Base-by-base conservation (phyloP, 1,284 basidiomycete genomes). In the Apiotrichum veenhuisii region DNA sequence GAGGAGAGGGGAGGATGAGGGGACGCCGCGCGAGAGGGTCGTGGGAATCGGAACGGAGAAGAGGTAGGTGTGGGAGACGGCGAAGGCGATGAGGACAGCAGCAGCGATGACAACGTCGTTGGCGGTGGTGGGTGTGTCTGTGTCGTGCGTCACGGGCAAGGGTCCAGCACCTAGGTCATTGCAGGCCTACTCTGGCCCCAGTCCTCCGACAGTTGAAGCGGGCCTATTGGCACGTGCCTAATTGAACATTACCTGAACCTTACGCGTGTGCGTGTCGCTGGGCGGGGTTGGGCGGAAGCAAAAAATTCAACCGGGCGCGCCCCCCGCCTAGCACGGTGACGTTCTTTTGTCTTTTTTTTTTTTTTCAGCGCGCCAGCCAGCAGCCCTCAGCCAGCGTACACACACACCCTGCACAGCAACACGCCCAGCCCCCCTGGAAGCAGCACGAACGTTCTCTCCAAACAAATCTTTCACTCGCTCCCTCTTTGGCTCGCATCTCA, bases 381-480 rank as follows among this genome's bases (percentile, higher is more conserved):
- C n/a, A n/a, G n/a, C n/a, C n/a, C n/a, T n/a, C n/a, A n/a, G n/a
- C n/a, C n/a, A n/a, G n/a, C n/a, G 37, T 38, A n/a, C 10, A 38
- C 17, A 17, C 8, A 11, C 17, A 14, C 34, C 34, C 34, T 36
- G 34, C 34, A 36, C 12, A 36, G n/a, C n/a, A n/a, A n/a, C n/a
- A n/a, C n/a, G n/a, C n/a, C n/a, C n/a, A n/a, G n/a, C n/a, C n/a
- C n/a, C n/a, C n/a, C 43, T 44, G 43, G 43, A 44, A 44, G 14
- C 22, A 22, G 5, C 18, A 45, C 41, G 41, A 52, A 52, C 50
- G 40, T 46, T 52, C 30, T 30, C 30, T 30, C 43, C 25, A 26
- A 52, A 38, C 52, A 40, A 41, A 42, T 41, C 38, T 52, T 34
- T 26, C 30, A 10, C 33, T 30, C 37, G 20, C 42, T 54, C 42